A percentile compares a stretch with the other conserved stretches of the same genome.
These are phyloP conservation scores for Aspergillus novofumigatus DNA, from an alignment of 2,329 filamentous ascomycete genomes.

Conservation along the genomic window DNA sequence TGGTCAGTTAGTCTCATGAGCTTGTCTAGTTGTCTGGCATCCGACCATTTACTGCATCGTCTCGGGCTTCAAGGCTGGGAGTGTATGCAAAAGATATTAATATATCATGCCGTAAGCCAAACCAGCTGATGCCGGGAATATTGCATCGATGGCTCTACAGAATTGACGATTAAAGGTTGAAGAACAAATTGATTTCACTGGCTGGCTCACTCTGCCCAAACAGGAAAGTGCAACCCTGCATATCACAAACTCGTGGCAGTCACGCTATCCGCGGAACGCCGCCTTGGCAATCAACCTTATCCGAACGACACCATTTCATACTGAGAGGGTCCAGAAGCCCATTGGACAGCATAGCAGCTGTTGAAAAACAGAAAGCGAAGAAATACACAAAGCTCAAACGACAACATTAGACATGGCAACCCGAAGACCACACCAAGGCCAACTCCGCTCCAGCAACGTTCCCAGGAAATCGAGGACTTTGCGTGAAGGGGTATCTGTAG, in stretches of 20 bases:
- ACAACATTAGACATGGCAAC: not conserved
- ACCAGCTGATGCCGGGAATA: not conserved
- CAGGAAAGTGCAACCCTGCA: not conserved
- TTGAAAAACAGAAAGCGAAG: not conserved
- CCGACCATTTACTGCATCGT: too few species aligned
- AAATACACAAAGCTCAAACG: not conserved
- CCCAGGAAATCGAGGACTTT: not conserved
- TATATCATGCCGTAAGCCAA: not conserved
- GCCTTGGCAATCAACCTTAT: slow-evolving; percentile 8
- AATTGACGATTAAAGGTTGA: not conserved
- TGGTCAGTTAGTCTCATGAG: too few species aligned
- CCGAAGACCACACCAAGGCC: not conserved
- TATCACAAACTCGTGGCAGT: not conserved
- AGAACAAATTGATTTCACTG: not conserved
- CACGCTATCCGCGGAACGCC: not conserved
- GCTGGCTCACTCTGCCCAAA: not conserved
- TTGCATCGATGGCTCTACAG: not conserved
- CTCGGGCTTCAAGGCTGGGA: not conserved
- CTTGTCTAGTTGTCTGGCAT: too few species aligned
- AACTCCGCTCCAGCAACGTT: not conserved
- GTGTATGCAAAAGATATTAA: not conserved
- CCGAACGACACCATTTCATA: not conserved
- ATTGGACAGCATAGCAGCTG: not conserved
- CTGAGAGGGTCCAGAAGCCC: not conserved
- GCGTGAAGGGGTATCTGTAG: not conserved